A percentile compares a stretch with the other conserved stretches of the same genome.
phyloP scores from a whole-genome alignment of 805 yeast genomes.

The Candida golubevii region DNA sequence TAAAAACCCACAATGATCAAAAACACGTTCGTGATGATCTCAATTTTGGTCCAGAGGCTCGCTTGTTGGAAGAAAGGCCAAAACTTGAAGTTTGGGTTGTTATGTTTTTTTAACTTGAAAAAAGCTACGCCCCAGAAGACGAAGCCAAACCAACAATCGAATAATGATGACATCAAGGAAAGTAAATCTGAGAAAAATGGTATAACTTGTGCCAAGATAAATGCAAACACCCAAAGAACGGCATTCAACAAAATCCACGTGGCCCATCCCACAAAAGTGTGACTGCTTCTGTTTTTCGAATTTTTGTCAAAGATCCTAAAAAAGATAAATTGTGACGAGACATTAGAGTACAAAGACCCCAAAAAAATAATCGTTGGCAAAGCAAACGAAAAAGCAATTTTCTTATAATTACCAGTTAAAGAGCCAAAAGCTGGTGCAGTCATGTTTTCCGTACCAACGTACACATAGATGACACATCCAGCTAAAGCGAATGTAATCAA shows the following conservation, averaged over 20 bases:
- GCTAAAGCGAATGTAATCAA: slow-evolving; percentile 48
- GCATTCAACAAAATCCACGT: slow-evolving; percentile 46
- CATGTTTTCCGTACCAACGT: slow-evolving; percentile 51
- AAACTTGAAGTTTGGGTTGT: slow-evolving; percentile 14
- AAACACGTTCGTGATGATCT: slow-evolving; percentile 30
- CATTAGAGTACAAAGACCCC: slow-evolving; percentile 53
- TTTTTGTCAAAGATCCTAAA: slow-evolving; percentile 39
- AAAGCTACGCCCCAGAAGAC: slow-evolving; percentile 61
- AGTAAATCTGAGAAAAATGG: slow-evolving; percentile 60
- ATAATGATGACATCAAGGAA: slow-evolving; percentile 55
- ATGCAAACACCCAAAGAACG: slow-evolving; percentile 48
- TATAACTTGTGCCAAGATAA: slow-evolving; percentile 57
- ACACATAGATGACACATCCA: slow-evolving; percentile 56
- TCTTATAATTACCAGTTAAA: slow-evolving; percentile 42
- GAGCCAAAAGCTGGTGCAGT: slow-evolving; percentile 61
- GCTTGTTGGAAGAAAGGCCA: slow-evolving; percentile 26
- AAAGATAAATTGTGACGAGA: slow-evolving; percentile 50
- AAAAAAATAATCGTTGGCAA: slow-evolving; percentile 54
- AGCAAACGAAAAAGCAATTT: slow-evolving; percentile 56
- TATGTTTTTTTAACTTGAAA: slow-evolving; percentile 37
- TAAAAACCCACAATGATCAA: slow-evolving; percentile 48
- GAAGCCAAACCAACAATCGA: slow-evolving; percentile 65
- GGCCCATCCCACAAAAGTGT: slow-evolving; percentile 50
- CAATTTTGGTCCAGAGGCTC: slow-evolving; percentile 29
- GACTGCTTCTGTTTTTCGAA: slow-evolving; percentile 42